Evolutionary conservation across 2,329 filamentous ascomycete genomes (phyloP), one percentile per base, ranked within the genome.

Genomic region (Tolypocladium tropicale): DNA sequence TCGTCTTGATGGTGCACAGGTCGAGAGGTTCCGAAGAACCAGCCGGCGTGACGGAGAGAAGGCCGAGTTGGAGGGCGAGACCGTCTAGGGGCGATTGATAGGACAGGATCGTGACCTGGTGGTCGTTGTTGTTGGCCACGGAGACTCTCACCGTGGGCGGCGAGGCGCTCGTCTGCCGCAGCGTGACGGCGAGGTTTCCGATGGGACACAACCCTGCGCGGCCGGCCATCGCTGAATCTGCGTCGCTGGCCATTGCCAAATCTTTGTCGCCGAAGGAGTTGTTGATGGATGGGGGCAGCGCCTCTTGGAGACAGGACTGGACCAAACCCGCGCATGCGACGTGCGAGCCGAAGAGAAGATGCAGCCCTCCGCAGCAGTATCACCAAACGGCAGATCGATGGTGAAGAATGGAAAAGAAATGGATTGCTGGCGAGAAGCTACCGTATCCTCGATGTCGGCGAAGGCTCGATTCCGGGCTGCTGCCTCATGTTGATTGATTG

Each of bases 1-100:
- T 60, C 55, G 72, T 59, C 61, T 64, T 60, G 54, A 74, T 62
- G 32, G 55, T 65, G 37, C 66, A 66, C 18, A 72, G 62, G 16
- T 69, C 61, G 23, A 74, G 55, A 23, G 69, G 64, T 36, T 57
- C 41, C 21, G 63, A 60, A 23, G 62, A 59, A 4, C 65, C 64
- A 30, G 62, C 61, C 14, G 67, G 70, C 23, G 64, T 67, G 53
- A 75, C 64, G 52, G 63, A 62, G 18, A 74, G 54, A 32, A 70
- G 61, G 18, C 72, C 72, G 11, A 73, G 64, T 55, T 67, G 63
- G 49, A 73, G 55, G 12, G 67, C 69, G 41, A 71, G 54, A 4
- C 62, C 61, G 56, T 75, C 73, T 43, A 75, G 63, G 37, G 73
- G 73, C 6, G 72, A 70, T 53, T 70, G 60, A 70, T 73, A 75